Evolutionary conservation across 2,329 filamentous ascomycete genomes (phyloP), one percentile per base, ranked within the genome.

Genomic region (Cercospora janseana): DNA sequence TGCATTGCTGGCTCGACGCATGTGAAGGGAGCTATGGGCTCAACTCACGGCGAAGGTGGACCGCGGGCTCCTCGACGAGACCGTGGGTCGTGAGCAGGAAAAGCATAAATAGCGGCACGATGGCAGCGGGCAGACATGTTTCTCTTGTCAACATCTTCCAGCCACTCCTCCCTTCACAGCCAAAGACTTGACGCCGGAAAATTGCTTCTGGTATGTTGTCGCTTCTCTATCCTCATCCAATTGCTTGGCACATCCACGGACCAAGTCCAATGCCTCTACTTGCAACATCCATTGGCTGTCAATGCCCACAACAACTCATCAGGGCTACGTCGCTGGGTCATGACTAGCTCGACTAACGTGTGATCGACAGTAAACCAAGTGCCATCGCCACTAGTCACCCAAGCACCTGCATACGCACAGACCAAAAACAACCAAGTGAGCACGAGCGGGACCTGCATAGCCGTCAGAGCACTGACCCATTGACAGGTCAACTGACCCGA

Each of bases 81-180:
- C 26, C 29, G 31, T 38, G 53, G 45, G 42, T 44, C 27, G 31
- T 18, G 35, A 21, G 27, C 13, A 40, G 5, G 50, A 49, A 64
- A 60, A 57, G 62, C 59, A 66, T 66, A 66, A 66, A 63, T 65
- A 65, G 52, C 54, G 52, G 52, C 46, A 42, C 26, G 43, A 52
- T 46, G 49, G 51, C 46, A 54, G 27, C 50, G 27, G 35, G 20
- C 28, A 35, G 28, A 44, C 50, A 45, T 50, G 34, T 37, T 44
- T 24, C 46, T 47, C 35, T 47, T 40, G 27, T 40, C 53, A 53
- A 51, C 56, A 52, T 46, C 50, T 57, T 49, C 46, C 55, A 56
- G 46, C 55, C 55, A 51, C 51, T 50, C 41, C 44, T 40, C 51
- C 35, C 41, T 40, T 38, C 28, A 37, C 46, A 24, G 16, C 26